Base-by-base conservation (phyloP, 345 rosid species). In the Eutrema japonicum region DNA sequence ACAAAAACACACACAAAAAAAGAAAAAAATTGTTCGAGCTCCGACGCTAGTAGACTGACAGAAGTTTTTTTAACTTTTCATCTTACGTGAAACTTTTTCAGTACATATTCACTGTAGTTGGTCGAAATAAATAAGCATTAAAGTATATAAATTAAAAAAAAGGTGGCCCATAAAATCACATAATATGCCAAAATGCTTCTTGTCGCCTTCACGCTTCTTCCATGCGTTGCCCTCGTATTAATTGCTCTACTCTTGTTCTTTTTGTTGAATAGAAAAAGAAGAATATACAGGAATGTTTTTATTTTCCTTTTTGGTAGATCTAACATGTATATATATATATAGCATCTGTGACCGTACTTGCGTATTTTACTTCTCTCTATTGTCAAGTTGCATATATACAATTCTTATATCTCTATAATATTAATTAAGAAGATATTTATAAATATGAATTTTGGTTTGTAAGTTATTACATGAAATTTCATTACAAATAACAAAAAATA, bases 151-250 rank as follows among this genome's bases (percentile, higher is more conserved):
- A 32, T 51, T 32, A 8, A 71, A 60, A 16, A 51, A 41, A 41
- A 55, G 43, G 4, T 72, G 76, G 62, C 76, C 76, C 76, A 72
- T 53, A 43, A 64, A 72, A 52, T 63, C 64, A 35, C 64, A 72
- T 33, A 64, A 72, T 63, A 63, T 45, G 64, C 63, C 70, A 72
- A 72, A 72, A 63, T 33, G 13, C 64, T 52, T 72, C 11, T 13
- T 35, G 70, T 72, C 70, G 18, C 70, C 50, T 63, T 72, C n/a
- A 63, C 4, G 35, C 63, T 46, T 63, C 54, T 62, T 32, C 16
- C n/a, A 62, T 33, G 53, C 37, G 76, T 62, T 62, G 29, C 61
- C 43, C 22, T 72, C 69, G 22, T 12, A 43, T 72, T 72, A 51
- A 72, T 42, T 64, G 54, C 56, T 64, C 46, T 10, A 40, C 38